phyloP scores from a whole-genome alignment of 2,329 filamentous ascomycete species.

The Neofusicoccum cordaticola region DNA sequence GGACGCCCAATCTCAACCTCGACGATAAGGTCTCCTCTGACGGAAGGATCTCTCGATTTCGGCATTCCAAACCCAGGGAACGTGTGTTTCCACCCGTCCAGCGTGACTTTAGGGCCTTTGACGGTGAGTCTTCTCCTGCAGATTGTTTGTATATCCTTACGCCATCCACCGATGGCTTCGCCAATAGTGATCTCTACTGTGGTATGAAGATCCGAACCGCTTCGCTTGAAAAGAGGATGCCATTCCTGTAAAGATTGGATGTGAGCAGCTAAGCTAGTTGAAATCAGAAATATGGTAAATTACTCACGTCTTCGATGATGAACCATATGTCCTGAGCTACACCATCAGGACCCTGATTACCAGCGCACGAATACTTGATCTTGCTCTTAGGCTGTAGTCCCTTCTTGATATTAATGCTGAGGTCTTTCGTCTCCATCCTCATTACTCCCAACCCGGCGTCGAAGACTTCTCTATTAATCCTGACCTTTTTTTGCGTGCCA shows the following conservation, averaged over 20 bases:
- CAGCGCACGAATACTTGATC: constrained; percentile 97
- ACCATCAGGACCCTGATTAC: constrained; percentile 85
- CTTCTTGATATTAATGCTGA: constrained; percentile 92
- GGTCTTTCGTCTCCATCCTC: constrained; percentile 79
- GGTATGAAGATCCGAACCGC: constrained; percentile 81
- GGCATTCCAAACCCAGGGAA: constrained; percentile 93
- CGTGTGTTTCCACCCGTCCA: constrained; percentile 74
- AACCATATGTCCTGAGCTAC: constrained; percentile 95
- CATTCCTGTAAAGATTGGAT: constrained; percentile 64
- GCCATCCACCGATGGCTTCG: constrained; percentile 93
- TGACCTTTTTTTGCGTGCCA: constrained; percentile 92
- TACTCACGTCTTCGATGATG: constrained; percentile 82
- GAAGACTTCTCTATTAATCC: constrained; percentile 94
- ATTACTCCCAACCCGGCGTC: constrained; percentile 77
- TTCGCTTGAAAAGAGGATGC: constrained; percentile 78
- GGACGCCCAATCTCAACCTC: constrained; percentile 77
- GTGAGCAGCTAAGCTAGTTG: constrained; percentile 22
- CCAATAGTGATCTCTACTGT: constrained; percentile 81
- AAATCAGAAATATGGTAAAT: not conserved
- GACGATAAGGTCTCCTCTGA: constrained; percentile 84
- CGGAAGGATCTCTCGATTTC: constrained; percentile 79
- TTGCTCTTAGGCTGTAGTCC: constrained; percentile 95
- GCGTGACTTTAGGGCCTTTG: constrained; percentile 78
- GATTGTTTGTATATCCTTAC: constrained; percentile 82
- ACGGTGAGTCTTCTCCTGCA: constrained; percentile 82